Conservation (phyloP, 129 eudicot genomes). For the Pulicaria dysenterica region DNA sequence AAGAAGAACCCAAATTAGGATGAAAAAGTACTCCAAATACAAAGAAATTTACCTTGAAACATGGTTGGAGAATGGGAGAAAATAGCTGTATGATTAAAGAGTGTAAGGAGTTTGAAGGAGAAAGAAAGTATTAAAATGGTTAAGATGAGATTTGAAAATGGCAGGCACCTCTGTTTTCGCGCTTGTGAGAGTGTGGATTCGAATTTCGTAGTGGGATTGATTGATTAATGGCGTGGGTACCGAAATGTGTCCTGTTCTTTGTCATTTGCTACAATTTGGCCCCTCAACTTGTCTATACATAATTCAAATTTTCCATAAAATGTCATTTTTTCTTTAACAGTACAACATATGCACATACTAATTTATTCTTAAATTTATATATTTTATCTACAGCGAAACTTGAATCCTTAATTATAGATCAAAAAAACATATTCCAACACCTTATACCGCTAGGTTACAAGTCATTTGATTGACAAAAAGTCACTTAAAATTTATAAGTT, state of each 20-base stretch:
- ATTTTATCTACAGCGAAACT: no score
- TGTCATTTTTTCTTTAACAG: no score
- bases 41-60: constrained; percentile 14
- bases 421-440: no score
- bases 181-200: constrained; percentile 35
- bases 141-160: constrained; percentile 33
- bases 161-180: constrained; percentile 35
- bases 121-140: no score
- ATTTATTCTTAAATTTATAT: no score
- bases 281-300: constrained; percentile 9
- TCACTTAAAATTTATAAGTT: no score
- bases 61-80: constrained; percentile 18
- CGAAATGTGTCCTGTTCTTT: constrained; percentile 25
- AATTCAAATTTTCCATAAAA: background rate
- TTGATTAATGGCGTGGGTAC: constrained; percentile 22
- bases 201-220: constrained; percentile 30
- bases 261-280: constrained; percentile 10
- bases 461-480: no score
- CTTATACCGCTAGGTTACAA: no score
- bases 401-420: no score
- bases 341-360: no score
- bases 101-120: background rate
- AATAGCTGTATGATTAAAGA: background rate
- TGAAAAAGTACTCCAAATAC: background rate
- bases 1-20: constrained; percentile 10